Percentiles rank a stretch among this genome's conserved stretches.
phyloP scores from a whole-genome alignment of 2,329 filamentous ascomycete species.

The Fusarium concolor region DNA sequence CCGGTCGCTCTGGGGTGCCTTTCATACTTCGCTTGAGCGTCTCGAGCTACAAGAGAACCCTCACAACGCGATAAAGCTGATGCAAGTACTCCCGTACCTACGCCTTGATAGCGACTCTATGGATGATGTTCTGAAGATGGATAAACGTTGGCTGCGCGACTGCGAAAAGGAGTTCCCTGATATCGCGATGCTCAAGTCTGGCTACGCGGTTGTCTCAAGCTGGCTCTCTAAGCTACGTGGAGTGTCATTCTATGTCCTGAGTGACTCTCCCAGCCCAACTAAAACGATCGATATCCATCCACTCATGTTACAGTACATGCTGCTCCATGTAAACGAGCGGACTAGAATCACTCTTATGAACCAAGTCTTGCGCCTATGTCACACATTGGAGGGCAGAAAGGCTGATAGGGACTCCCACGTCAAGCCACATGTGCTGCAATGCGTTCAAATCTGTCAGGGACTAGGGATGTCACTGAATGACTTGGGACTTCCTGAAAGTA shows the following conservation, averaged over 20 bases:
- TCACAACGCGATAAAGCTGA: fast-evolving
- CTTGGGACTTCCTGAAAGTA: background rate
- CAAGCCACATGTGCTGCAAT: background rate
- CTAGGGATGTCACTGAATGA: background rate
- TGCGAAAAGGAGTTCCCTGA: background rate
- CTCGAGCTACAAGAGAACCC: background rate
- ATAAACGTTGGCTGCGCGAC: background rate
- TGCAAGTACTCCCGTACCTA: background rate
- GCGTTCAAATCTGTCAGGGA: background rate
- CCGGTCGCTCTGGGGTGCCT: background rate
- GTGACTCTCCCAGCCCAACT: fast-evolving
- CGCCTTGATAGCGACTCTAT: fast-evolving
- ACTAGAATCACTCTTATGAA: background rate
- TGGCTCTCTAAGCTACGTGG: background rate
- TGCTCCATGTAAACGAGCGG: background rate
- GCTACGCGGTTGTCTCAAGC: fast-evolving
- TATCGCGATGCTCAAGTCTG: background rate
- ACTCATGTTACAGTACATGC: background rate
- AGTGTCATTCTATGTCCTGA: background rate
- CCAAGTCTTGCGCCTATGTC: background rate
- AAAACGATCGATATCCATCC: background rate
- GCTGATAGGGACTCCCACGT: background rate
- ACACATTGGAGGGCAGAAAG: background rate
- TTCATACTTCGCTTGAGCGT: background rate
- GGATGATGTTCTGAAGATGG: background rate